Conservation (phyloP, 2,329 filamentous ascomycete genomes). For the Aspergillus felis region DNA sequence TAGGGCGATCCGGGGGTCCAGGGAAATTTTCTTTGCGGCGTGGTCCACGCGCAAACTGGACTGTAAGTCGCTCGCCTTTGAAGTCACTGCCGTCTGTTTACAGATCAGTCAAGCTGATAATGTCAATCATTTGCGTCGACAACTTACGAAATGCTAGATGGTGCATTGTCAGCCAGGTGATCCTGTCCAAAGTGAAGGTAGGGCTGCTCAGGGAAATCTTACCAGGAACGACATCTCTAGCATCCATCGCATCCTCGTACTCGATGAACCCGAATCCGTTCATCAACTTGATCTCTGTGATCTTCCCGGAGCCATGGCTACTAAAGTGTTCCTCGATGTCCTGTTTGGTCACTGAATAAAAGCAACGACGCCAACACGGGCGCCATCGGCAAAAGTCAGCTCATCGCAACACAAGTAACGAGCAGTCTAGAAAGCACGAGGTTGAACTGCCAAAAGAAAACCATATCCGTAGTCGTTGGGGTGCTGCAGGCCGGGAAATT, state of each 20-base stretch:
- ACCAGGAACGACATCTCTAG: slow-evolving; percentile 97
- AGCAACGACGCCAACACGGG: slow-evolving; percentile 24
- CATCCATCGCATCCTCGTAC: slow-evolving; percentile 98
- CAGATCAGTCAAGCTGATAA: slow-evolving; percentile 28
- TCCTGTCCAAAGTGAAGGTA: slow-evolving; percentile 1
- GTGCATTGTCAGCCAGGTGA: slow-evolving; percentile 19
- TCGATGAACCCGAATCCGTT: slow-evolving; percentile 99
- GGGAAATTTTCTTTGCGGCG: slow-evolving; percentile 64
- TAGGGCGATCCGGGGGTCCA: slow-evolving; percentile 59
- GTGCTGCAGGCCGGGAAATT: not conserved
- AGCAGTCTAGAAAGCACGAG: slow-evolving; percentile 7
- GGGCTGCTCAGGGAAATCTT: slow-evolving; percentile 38
- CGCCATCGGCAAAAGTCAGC: slow-evolving; percentile 31
- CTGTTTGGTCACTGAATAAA: slow-evolving; percentile 79
- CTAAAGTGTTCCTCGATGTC: slow-evolving; percentile 95
- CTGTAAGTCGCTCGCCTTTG: slow-evolving; percentile 94
- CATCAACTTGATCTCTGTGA: slow-evolving; percentile 99
- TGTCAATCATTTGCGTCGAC: slow-evolving; percentile 54
- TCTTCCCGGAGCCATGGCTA: slow-evolving; percentile 93
- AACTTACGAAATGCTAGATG: slow-evolving; percentile 54
- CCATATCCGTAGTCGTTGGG: slow-evolving; percentile 4
- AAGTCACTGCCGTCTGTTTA: slow-evolving; percentile 86
- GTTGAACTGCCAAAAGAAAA: slow-evolving; percentile 13
- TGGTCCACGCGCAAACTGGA: slow-evolving; percentile 94
- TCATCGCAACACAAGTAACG: slow-evolving; percentile 21